Base-by-base conservation (phyloP, 2,329 filamentous ascomycete species). In the Simplicillium aogashimaense region DNA sequence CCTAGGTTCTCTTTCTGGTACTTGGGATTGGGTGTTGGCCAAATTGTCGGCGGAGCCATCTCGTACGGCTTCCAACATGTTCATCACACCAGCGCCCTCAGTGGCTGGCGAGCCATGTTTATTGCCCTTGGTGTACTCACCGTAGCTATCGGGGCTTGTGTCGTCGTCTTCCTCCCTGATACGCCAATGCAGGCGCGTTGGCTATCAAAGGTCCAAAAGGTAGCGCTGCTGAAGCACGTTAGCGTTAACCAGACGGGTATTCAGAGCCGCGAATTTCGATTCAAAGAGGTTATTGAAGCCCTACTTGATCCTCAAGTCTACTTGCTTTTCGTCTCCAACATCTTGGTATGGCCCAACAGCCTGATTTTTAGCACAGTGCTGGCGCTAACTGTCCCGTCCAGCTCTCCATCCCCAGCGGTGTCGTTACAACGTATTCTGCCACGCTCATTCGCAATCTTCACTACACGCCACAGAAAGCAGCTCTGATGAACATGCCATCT, bases 401-500 rank as follows among this genome's bases (percentile, higher is more conserved):
- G 57, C 53, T 70, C 25, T 72, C 68, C 6, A 64, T 72, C n/a
- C 71, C 69, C 1, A 67, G 63, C 41, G 72, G 72, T 35, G 69
- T 75, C 29, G 60, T 76, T 36, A 72, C 67, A 1, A 72, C 67
- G 2, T 77, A 75, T 52, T 75, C 72, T 3, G 56, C 72, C 2
- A 75, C 70, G 4, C 55, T 76, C 10, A 74, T 76, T 43, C 57
- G 55, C 20, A 64, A 62, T 41, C 58, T 75, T 29, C 65, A 67
- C 11, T 74, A 67, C 45, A 51, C 51, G 4, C 50, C 67, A 2
- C 65, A 65, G 46, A 51, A 59, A 28, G 58, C 70, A 3, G 70
- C 72, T 3, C 56, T 76, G 6, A 66, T 76, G 52, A 75, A 74
- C 50, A 75, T 70, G 59, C 72, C 71, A 2, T 71, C 67, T 2